Conservation (phyloP, 345 rosid species). For the Raphanus raphanistrum region DNA sequence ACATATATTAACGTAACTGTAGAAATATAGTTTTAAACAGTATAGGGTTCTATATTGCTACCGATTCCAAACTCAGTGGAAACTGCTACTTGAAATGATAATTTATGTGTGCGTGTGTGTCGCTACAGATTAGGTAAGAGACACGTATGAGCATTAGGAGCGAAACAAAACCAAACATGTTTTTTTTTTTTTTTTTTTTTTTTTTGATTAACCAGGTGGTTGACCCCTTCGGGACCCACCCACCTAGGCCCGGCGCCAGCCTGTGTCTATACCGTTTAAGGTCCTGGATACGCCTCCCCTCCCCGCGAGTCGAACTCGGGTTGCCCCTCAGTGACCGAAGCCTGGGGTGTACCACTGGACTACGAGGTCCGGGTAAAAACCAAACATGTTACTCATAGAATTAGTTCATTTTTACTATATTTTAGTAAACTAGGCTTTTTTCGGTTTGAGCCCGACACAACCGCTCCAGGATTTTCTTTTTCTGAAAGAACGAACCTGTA, state of each 20-base stretch:
- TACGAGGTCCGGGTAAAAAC: neutral
- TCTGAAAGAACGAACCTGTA: neutral
- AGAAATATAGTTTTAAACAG: neutral
- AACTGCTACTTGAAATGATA: neutral
- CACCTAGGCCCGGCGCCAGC: too few species aligned
- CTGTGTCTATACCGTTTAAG: too few species aligned
- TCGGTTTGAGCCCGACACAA: constrained; percentile 25
- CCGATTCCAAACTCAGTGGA: neutral
- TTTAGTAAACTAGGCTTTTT: constrained; percentile 12
- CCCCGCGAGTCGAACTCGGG: too few species aligned
- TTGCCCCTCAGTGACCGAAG: too few species aligned
- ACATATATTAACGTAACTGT: too few species aligned
- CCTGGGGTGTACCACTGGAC: too few species aligned
- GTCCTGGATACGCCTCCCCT: too few species aligned
- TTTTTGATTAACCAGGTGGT: too few species aligned
- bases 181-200: too few species aligned
- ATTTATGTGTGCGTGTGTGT: neutral
- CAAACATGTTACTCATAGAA: neutral
- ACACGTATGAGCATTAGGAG: constrained; percentile 22
- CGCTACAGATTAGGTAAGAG: constrained; percentile 6
- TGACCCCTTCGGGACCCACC: too few species aligned
- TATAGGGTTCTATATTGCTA: neutral
- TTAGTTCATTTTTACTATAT: constrained; percentile 23
- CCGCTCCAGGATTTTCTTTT: neutral
- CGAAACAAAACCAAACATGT: constrained; percentile 15